Conservation (phyloP, 2,329 filamentous ascomycete genomes). For the Diaporthe batatas region DNA sequence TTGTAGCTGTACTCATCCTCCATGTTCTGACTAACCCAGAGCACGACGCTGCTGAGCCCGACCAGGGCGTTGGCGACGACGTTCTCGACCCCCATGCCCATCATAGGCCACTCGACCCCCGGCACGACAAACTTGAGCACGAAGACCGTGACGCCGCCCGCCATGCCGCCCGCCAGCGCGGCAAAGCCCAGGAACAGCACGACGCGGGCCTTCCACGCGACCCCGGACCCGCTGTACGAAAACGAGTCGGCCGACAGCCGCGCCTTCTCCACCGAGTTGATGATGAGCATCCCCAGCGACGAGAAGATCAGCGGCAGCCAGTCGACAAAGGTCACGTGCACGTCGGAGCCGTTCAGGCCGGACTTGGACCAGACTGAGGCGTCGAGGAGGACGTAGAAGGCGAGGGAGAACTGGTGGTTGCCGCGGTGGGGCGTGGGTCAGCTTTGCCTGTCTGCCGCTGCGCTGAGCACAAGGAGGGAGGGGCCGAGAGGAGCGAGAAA, state of each 20-base stretch:
- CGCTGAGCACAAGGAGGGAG: background rate
- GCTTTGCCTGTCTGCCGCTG: background rate
- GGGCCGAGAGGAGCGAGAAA: too few relatives aligned
- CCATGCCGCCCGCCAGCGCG: conserved; percentile 75
- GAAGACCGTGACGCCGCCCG: conserved; percentile 76
- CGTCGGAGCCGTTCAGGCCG: conserved; percentile 68
- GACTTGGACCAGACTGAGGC: conserved; percentile 76
- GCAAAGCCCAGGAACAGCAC: conserved; percentile 78
- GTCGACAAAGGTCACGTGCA: conserved; percentile 77
- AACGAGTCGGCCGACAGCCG: conserved; percentile 74
- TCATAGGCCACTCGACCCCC: conserved; percentile 68
- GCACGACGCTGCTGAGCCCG: conserved; percentile 72
- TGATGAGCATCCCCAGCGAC: conserved; percentile 77
- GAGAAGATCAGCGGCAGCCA: conserved; percentile 78
- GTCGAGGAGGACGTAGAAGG: conserved; percentile 78
- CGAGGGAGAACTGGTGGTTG: conserved; percentile 71
- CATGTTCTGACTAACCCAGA: conserved; percentile 80
- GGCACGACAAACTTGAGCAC: conserved; percentile 75
- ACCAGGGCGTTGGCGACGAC: conserved; percentile 75
- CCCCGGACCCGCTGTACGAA: conserved; percentile 72
- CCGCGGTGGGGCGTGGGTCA: conserved; percentile 23
- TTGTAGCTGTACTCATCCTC: conserved; percentile 80
- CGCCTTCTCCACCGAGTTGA: conserved; percentile 78
- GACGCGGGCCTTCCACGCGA: conserved; percentile 77
- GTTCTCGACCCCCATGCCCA: conserved; percentile 76